Percentiles rank a stretch among this genome's conserved stretches.
phyloP scores from a whole-genome alignment of 345 rosid genomes.

The Clarkia xantiana region DNA sequence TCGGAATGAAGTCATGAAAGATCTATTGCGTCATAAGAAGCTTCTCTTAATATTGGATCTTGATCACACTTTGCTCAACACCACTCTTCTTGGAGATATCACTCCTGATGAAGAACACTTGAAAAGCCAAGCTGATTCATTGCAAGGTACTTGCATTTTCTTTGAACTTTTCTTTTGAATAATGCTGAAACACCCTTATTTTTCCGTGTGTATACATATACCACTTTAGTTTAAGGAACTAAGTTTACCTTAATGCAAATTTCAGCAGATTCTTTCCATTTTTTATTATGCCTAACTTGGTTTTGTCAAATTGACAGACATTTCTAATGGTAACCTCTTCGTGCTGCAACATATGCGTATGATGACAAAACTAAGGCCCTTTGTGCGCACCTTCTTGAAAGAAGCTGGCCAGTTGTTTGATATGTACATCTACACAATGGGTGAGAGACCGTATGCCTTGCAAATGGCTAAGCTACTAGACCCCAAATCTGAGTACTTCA shows the following conservation, averaged over 20 bases:
- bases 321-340: constrained; percentile 54
- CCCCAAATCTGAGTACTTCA: constrained; percentile 57
- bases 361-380: constrained; percentile 93
- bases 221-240: background rate
- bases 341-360: constrained; percentile 55
- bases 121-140: constrained; percentile 45
- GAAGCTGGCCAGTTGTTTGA: constrained; percentile 86
- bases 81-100: constrained; percentile 47
- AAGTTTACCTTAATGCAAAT: no score
- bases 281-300: no score
- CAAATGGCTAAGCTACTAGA: constrained; percentile 92
- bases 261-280: background rate
- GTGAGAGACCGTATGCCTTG: constrained; percentile 63
- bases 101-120: constrained; percentile 64
- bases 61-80: constrained; percentile 84
- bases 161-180: background rate
- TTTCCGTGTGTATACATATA: background rate
- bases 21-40: constrained; percentile 40
- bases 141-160: constrained; percentile 35
- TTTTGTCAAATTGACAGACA: constrained; percentile 28
- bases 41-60: constrained; percentile 75
- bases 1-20: constrained; percentile 47
- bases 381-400: constrained; percentile 53
- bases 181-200: background rate
- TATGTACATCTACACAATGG: constrained; percentile 88